Evolutionary conservation across 352 stramenopile genomes (phyloP), one percentile per base, ranked within the genome.

Genomic region (Phytophthora hybrid): DNA sequence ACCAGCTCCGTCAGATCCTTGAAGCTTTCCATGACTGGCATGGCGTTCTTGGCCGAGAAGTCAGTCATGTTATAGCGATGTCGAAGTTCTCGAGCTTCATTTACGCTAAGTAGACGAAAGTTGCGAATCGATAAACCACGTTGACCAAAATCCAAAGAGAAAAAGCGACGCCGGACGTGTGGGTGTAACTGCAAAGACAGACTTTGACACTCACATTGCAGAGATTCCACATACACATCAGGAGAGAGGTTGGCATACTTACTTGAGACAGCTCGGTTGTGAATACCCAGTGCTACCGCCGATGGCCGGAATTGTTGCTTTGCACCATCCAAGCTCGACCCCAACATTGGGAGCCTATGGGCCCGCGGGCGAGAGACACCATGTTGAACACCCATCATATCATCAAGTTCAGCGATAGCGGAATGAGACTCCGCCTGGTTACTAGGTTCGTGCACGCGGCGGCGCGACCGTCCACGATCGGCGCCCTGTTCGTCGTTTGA

Each of bases 81-180:
- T 6, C 39, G 39, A n/a, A n/a, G 39, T n/a, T 47, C 39, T 16
- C 39, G 39, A 47, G 39, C 39, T 47, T 47, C 39, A 47, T 47
- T 47, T 14, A 47, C 39, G 18, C 39, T 39, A 5, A 39, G 32
- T n/a, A 47, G 39, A 47, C 10, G 39, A 47, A 47, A 47, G 11
- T 47, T 47, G 39, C 39, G 39, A 47, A 47, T 47, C 39, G 39
- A 47, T 47, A n/a, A n/a, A 47, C 39, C 39, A 47, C 39, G 39
- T 47, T 47, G 14, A 47, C 39, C 39, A 47, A 47, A 47, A 47
- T 47, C 39, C 39, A 47, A 47, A n/a, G 39, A 47, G 39, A 47
- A 47, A 16, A 47, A 47, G 5, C 39, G 11, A 47, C 39, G 10
- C 39, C 16, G 39, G 39, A 47, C 39, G 18, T 8, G 9, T 47